Evolutionary conservation across 108 stramenopile genomes (phyloP).

Genomic region (Nitzschia sp.): DNA sequence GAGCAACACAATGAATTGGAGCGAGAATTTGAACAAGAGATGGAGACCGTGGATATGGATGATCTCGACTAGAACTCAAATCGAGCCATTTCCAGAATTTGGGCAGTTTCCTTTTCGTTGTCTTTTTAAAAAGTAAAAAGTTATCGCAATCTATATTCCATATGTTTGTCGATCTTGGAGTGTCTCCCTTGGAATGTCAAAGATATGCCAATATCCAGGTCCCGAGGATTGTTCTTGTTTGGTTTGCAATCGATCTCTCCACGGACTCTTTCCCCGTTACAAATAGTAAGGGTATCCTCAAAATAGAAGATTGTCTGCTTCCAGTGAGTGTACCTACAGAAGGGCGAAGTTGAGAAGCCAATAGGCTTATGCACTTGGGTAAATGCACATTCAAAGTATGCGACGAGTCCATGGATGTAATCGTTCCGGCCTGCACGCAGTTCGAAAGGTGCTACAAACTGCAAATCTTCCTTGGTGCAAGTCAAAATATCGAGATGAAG

Average conservation of each 20-base stretch:
- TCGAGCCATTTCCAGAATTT: no score
- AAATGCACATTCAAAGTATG: slow-evolving; percentile 96
- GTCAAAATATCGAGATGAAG: slow-evolving; percentile 89
- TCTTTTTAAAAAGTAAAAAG: background rate
- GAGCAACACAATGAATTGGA: background rate
- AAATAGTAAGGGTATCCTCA: slow-evolving; percentile 55
- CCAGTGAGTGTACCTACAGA: slow-evolving; percentile 96
- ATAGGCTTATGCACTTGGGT: slow-evolving; percentile 93
- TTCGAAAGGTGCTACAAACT: slow-evolving; percentile 72
- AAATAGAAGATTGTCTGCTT: slow-evolving; percentile 93
- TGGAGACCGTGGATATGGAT: slow-evolving; percentile 25
- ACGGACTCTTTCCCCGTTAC: slow-evolving; percentile 60
- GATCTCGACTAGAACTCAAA: slow-evolving; percentile 25
- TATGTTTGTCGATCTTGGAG: slow-evolving; percentile 44
- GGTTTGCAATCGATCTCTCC: slow-evolving; percentile 70
- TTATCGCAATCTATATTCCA: slow-evolving; percentile 71
- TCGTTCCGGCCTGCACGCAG: slow-evolving; percentile 80
- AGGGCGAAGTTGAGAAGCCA: slow-evolving; percentile 93
- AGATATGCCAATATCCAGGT: slow-evolving; percentile 72
- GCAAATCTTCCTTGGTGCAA: slow-evolving; percentile 89
- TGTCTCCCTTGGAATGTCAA: slow-evolving; percentile 57
- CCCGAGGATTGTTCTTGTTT: slow-evolving; percentile 69
- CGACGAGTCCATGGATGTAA: slow-evolving; percentile 89
- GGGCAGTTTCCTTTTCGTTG: no score
- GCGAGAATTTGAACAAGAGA: slow-evolving; percentile 20